Percentiles rank a stretch among this genome's conserved stretches.
Conservation (phyloP, 148 eudicot species). For the Silene conica region DNA sequence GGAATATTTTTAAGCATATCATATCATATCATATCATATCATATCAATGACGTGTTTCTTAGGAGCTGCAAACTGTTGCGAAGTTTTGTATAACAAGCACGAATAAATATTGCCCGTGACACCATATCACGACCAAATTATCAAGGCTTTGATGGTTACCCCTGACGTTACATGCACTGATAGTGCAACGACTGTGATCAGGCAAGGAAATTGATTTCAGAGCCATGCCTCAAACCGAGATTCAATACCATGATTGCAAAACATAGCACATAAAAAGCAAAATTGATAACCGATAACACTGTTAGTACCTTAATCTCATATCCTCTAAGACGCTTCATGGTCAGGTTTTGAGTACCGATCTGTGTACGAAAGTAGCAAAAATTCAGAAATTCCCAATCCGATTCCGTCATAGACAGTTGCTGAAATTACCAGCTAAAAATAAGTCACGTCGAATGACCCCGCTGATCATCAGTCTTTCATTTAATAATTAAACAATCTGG, state of each 20-base stretch:
- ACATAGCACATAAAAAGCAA: not conserved
- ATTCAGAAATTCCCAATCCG: conserved; percentile 5
- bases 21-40: too few relatives aligned
- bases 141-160: not conserved
- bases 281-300: not conserved
- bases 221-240: not conserved
- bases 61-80: too few relatives aligned
- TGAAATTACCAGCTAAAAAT: too few relatives aligned
- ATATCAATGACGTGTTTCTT: too few relatives aligned
- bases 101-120: not conserved
- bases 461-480: not conserved
- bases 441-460: not conserved
- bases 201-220: not conserved
- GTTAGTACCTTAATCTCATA: conserved; percentile 73
- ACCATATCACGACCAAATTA: not conserved
- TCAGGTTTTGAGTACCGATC: conserved; percentile 83
- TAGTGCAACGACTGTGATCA: not conserved
- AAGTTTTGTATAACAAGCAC: not conserved
- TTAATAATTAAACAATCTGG: not conserved
- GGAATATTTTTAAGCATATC: too few relatives aligned
- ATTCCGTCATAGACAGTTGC: too few relatives aligned
- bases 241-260: not conserved
- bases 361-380: conserved; percentile 42
- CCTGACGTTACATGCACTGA: not conserved
- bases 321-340: conserved; percentile 89